phyloP scores from a whole-genome alignment of 495 filamentous ascomycete species.

The Venustampulla echinocandica region DNA sequence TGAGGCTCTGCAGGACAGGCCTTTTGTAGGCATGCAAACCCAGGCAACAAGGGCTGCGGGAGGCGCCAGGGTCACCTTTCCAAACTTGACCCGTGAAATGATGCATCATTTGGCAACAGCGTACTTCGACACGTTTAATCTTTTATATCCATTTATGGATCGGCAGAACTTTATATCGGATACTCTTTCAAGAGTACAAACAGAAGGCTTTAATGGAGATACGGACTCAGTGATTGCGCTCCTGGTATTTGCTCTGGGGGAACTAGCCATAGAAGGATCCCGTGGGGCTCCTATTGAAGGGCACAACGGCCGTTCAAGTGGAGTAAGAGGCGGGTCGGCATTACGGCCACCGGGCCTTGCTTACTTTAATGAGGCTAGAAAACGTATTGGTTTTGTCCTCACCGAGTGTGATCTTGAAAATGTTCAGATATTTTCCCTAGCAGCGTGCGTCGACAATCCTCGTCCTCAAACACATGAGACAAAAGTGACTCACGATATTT shows the following conservation, averaged over 20 bases:
- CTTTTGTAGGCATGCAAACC: slow-evolving; percentile 25
- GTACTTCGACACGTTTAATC: slow-evolving; percentile 49
- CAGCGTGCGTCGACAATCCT: slow-evolving; percentile 32
- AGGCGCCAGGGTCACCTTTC: slow-evolving; percentile 17
- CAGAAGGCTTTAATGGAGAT: slow-evolving; percentile 41
- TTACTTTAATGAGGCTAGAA: slow-evolving; percentile 52
- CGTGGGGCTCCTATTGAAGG: slow-evolving; percentile 35
- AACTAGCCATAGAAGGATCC: slow-evolving; percentile 41
- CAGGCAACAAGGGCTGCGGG: slow-evolving; percentile 19
- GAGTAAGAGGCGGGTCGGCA: slow-evolving; percentile 40
- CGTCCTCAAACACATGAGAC: background rate
- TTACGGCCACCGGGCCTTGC: slow-evolving; percentile 45
- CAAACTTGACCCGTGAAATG: slow-evolving; percentile 35
- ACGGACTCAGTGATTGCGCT: slow-evolving; percentile 41
- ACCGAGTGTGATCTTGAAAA: slow-evolving; percentile 48
- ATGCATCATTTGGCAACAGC: slow-evolving; percentile 41
- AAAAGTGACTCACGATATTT: slow-evolving; percentile 9
- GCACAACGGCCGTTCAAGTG: slow-evolving; percentile 38
- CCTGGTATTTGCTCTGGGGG: slow-evolving; percentile 49
- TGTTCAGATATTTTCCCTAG: slow-evolving; percentile 45
- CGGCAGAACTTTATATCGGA: slow-evolving; percentile 40
- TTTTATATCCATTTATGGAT: slow-evolving; percentile 47
- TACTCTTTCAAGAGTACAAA: slow-evolving; percentile 36
- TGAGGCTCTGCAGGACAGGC: slow-evolving; percentile 14
- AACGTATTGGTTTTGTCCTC: slow-evolving; percentile 46